These are phyloP conservation scores for Suhomyces ambrosiae DNA, from an alignment of 1,139 yeast species.

Conservation along the genomic window DNA sequence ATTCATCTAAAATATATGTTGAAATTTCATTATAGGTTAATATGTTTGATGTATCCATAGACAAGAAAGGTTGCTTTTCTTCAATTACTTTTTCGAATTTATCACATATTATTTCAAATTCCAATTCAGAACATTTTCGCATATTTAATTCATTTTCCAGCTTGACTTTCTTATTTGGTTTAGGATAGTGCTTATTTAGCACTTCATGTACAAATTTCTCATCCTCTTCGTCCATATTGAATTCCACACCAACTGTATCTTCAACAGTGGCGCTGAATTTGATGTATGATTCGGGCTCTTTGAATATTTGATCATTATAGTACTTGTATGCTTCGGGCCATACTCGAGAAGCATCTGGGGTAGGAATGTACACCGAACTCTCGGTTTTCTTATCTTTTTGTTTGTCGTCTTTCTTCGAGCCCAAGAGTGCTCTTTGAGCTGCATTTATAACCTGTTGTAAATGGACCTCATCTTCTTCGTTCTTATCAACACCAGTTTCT, in stretches of 20 bases:
- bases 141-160: constrained; percentile 21
- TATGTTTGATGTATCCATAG: constrained; percentile 81
- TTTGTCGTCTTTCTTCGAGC: constrained; percentile 27
- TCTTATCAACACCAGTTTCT: constrained; percentile 98
- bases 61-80: constrained; percentile 84
- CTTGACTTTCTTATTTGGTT: constrained; percentile 19
- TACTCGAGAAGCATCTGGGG: constrained; percentile 88
- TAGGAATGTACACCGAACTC: constrained; percentile 79
- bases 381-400: constrained; percentile 36
- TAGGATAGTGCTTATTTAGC: constrained; percentile 39
- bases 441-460: constrained; percentile 87
- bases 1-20: constrained; percentile 44
- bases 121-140: constrained; percentile 65
- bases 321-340: constrained; percentile 79
- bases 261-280: constrained; percentile 94
- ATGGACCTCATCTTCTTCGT: constrained; percentile 97
- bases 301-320: constrained; percentile 63
- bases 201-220: constrained; percentile 58
- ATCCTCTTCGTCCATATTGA: constrained; percentile 90
- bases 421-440: constrained; percentile 60
- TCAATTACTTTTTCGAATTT: constrained; percentile 72
- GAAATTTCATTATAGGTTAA: constrained; percentile 70
- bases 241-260: constrained; percentile 84
- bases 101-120: constrained; percentile 79
- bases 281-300: constrained; percentile 77